Base-by-base conservation (phyloP, 495 filamentous ascomycete genomes). In the Neurospora pannonica region DNA sequence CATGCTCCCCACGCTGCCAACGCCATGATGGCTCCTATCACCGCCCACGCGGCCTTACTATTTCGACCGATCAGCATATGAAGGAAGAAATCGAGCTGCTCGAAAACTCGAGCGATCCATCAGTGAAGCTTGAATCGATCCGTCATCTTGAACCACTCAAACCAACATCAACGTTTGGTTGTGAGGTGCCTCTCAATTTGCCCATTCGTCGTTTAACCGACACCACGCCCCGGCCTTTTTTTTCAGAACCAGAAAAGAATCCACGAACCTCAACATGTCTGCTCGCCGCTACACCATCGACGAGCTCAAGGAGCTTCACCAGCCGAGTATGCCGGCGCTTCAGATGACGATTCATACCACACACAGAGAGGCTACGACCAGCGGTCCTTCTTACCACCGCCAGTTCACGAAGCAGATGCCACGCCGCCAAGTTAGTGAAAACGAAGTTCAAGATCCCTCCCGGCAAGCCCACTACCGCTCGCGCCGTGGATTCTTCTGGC, bases 1-100 rank as follows among this genome's bases (percentile, higher is more conserved):
- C 81, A 84, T 38, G 76, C 39, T 17, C 74, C 9, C 9, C n/a
- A 48, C 10, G 43, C n/a, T 0, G 43, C 43, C 43, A n/a, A 10
- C 42, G 42, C 42, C 19, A 46, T 21, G 42, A 21, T 46, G 42
- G 42, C 42, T 46, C 42, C 42, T n/a, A 8, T n/a, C 19, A 0
- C 42, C 19, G 8, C 42, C 42, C 7, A n/a, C 19, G 19, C 19
- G 42, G 42, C 80, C 75, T 37, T 84, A 83, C 71, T 78, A 74
- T 72, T 76, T 77, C 2, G 77, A 43, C 17, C 40, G 7, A 43
- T 43, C 40, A 43, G 17, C 40, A 43, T 43, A 17, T 19, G 40
- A 43, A n/a, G 40, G 6, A n/a, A 42, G 40, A 8, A 19, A 19
- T 19, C 6, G 0, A 43, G 7, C 40, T 9, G 6, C 40, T 43